Base-by-base conservation (phyloP, 2,329 filamentous ascomycete genomes). In the Moelleriella libera region DNA sequence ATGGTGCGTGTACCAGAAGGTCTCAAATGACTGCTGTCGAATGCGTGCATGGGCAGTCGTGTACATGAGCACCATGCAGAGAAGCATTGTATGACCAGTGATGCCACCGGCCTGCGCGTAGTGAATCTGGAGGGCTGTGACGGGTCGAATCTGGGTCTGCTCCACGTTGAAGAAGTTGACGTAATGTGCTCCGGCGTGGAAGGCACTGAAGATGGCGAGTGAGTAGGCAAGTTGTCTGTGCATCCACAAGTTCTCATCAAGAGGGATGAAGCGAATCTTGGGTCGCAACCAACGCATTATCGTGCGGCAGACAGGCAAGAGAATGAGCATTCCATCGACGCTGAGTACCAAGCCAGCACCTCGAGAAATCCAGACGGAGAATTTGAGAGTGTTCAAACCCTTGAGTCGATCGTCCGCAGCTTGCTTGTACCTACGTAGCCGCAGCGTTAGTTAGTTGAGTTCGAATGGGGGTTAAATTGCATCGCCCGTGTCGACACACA, bases 121-220 rank as follows among this genome's bases (percentile, higher is more conserved):
- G 65, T 97, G 92, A 53, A 97, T 95, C 60, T 97, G 75, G 6
- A 97, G 67, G 4, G 92, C 92, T 4, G 80, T 79, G 44, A 85
- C 76, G 2, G 83, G 82, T 46, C 92, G 82, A 47, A 96, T 76
- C 62, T 96, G 88, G 0, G 75, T 78, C 56, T 80, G 78, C 65
- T 98, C 92, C 52, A 98, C 85, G 58, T 95, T 96, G 75, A 82
- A 97, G 69, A 98, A 98, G 71, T 98, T 98, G 71, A 97, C 87
- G 59, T 98, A 98, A 67, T 98, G 92, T 45, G 80, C 80, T 11
- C 74, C 61, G 1, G 82, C 83, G 64, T 98, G 92, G 30, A 87
- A 65, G 45, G 81, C 75, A 30, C 83, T 85, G 65, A 89, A 98
- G 48, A 95, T 61, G 3, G 97, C 72, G 68, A 97, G 71, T 1